A percentile compares a stretch with the other conserved stretches of the same genome.
Conservation (phyloP, 2,329 filamentous ascomycete genomes). For the Whalleya microplaca region DNA sequence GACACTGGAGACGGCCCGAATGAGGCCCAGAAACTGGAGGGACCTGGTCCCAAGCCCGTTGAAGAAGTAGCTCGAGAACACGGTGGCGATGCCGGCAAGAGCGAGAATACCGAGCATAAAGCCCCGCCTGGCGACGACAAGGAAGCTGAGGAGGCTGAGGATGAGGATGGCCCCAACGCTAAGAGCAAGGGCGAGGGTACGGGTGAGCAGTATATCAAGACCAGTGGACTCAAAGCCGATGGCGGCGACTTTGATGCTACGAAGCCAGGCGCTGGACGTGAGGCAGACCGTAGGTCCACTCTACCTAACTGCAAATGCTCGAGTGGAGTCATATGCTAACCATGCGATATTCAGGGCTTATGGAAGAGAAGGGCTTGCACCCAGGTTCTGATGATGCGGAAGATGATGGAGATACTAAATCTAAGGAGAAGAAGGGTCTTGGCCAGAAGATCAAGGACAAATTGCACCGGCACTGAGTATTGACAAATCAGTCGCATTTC, state of each 20-base stretch:
- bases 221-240: conserved; percentile 62
- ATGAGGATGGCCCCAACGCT: conserved; percentile 29
- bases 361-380: conserved; percentile 57
- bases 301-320: background rate
- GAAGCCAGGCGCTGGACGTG: conserved; percentile 65
- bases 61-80: conserved; percentile 36
- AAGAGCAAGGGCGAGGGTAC: conserved; percentile 50
- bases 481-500: background rate
- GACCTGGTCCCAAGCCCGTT: conserved; percentile 49
- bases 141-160: conserved; percentile 23
- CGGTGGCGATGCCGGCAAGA: conserved; percentile 35
- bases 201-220: conserved; percentile 61
- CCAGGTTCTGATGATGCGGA: conserved; percentile 22
- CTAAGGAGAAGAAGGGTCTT: conserved; percentile 54
- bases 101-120: background rate
- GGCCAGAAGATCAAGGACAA: conserved; percentile 72
- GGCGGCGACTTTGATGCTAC: conserved; percentile 70
- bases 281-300: conserved; percentile 63
- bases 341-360: conserved; percentile 47
- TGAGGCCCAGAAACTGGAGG: conserved; percentile 42
- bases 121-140: conserved; percentile 38
- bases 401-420: conserved; percentile 25
- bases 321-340: conserved; percentile 7
- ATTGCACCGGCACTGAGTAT: conserved; percentile 54
- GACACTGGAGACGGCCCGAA: conserved; percentile 38